Evolutionary conservation across 495 filamentous ascomycete genomes (phyloP), one percentile per base, ranked within the genome.

Genomic region (Hypoxylon rickii): DNA sequence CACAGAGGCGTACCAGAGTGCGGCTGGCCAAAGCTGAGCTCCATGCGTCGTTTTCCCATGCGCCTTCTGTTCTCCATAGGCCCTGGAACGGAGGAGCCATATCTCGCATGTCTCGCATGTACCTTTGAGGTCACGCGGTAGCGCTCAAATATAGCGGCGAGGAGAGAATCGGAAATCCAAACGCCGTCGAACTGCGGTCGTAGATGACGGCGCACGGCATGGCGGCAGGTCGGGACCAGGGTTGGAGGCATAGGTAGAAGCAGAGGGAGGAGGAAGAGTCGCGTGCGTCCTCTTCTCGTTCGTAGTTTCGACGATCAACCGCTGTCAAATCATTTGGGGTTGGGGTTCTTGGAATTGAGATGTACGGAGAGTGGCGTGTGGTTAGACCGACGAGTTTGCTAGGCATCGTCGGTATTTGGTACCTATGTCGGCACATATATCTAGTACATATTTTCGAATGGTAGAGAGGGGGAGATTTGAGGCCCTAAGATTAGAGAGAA

Each of bases 21-120:
- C 7, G 67, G 55, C 12, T 71, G 69, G 13, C 71, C 52, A 17
- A 70, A 60, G 39, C 65, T 71, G n/a, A 75, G 57, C 41, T 73
- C 71, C 71, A 83, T 76, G 19, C 72, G 73, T 46, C 80, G 70
- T 44, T 71, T 79, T n/a, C 79, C 79, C 43, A 81, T 55, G 15
- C 79, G 73, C 26, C 78, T 76, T 4, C 78, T 73, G 64, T 70
- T 72, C 64, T 83, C 80, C 55, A 82, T 70, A 16, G 79, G 79
- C 0, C 79, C 79, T 3, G 79, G 74, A 8, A 63, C 52, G 16
- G 61, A 68, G 42, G 65, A 67, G 40, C 51, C 58, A 56, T 60
- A 21, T 31, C 69, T 63, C 19, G 36, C 50, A 15, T 60, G 18
- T 31, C 69, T 63, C 19, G 36, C 50, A 15, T 48, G 34, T 3